A percentile compares a stretch with the other conserved stretches of the same genome.
These are phyloP conservation scores for Nemania serpens DNA, from an alignment of 2,329 filamentous ascomycete genomes.

Conservation along the genomic window DNA sequence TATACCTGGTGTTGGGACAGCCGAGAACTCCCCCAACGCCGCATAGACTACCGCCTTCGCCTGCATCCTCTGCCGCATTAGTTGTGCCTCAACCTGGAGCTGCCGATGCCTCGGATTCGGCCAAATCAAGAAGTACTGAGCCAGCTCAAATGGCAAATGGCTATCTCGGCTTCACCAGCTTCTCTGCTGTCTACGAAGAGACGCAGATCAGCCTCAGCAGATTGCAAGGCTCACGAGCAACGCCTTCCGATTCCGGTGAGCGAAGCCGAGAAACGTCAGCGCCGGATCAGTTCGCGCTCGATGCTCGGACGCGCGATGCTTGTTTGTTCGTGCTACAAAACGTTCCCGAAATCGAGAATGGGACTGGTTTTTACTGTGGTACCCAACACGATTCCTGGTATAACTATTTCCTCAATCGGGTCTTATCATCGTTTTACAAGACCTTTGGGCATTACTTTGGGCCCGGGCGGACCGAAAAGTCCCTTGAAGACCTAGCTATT, in stretches of 20 bases:
- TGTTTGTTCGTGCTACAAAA: conserved; percentile 46
- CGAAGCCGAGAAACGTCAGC: conserved; percentile 4
- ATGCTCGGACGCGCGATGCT: conserved; percentile 42
- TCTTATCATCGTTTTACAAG: conserved; percentile 42
- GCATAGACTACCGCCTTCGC: conserved; percentile 16
- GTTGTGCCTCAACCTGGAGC: background rate
- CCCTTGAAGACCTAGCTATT: conserved; percentile 45
- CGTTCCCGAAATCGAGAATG: conserved; percentile 40
- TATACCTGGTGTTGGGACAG: conserved; percentile 40
- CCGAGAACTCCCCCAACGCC: conserved; percentile 12
- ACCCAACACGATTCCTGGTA: conserved; percentile 43
- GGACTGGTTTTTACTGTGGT: conserved; percentile 30
- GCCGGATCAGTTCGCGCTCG: conserved; percentile 27
- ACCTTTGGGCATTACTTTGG: conserved; percentile 41
- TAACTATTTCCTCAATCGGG: conserved; percentile 35
- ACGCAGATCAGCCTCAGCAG: conserved; percentile 47
- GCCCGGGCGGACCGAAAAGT: conserved; percentile 26
- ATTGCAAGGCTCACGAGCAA: conserved; percentile 33
- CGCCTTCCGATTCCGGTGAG: conserved; percentile 14
- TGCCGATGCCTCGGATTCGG: conserved; percentile 4
- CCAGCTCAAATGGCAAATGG: conserved; percentile 36
- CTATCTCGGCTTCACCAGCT: conserved; percentile 53
- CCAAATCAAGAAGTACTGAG: conserved; percentile 25
- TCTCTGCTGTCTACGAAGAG: conserved; percentile 49
- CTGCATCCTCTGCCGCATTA: conserved; percentile 7